Percentiles rank a stretch among this genome's conserved stretches.
Conservation (phyloP, 2,329 filamentous ascomycete species). For the Fusarium anthophilum region DNA sequence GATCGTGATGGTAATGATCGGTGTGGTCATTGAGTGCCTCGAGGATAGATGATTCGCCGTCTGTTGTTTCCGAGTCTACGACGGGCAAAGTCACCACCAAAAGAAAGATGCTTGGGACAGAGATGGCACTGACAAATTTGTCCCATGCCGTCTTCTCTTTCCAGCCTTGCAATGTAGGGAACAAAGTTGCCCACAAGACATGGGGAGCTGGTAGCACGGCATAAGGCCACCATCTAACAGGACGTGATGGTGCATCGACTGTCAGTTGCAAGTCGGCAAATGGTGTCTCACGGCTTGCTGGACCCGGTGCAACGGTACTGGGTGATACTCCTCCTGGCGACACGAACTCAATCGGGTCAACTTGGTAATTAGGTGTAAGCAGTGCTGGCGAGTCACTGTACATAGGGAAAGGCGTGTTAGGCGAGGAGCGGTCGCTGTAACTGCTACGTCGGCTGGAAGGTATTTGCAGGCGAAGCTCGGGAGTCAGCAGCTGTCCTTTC, state of each 20-base stretch:
- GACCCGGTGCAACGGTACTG: slow-evolving; percentile 55
- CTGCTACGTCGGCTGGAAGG: slow-evolving; percentile 53
- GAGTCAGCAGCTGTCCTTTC: slow-evolving; percentile 11
- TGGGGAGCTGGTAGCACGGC: slow-evolving; percentile 75
- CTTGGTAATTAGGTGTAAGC: slow-evolving; percentile 53
- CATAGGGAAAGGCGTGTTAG: slow-evolving; percentile 72
- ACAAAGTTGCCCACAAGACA: slow-evolving; percentile 76
- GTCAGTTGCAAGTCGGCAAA: slow-evolving; percentile 56
- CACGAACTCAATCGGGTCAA: slow-evolving; percentile 63
- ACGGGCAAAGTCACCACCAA: slow-evolving; percentile 92
- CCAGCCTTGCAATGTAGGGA: slow-evolving; percentile 89
- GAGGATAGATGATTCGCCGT: slow-evolving; percentile 46
- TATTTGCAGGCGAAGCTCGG: slow-evolving; percentile 56
- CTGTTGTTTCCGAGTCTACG: slow-evolving; percentile 75
- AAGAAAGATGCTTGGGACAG: slow-evolving; percentile 89
- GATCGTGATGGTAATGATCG: slow-evolving; percentile 22
- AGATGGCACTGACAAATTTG: slow-evolving; percentile 80
- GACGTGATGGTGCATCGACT: slow-evolving; percentile 52
- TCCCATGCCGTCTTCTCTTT: slow-evolving; percentile 84
- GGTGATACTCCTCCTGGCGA: slow-evolving; percentile 51
- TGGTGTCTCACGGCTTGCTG: slow-evolving; percentile 55
- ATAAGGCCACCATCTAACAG: slow-evolving; percentile 84
- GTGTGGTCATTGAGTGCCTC: slow-evolving; percentile 45
- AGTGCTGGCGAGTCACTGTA: slow-evolving; percentile 68
- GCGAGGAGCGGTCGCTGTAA: slow-evolving; percentile 57